Evolutionary conservation across 768 basidiomycete genomes (phyloP).

Genomic region (Steccherinum ochraceum): DNA sequence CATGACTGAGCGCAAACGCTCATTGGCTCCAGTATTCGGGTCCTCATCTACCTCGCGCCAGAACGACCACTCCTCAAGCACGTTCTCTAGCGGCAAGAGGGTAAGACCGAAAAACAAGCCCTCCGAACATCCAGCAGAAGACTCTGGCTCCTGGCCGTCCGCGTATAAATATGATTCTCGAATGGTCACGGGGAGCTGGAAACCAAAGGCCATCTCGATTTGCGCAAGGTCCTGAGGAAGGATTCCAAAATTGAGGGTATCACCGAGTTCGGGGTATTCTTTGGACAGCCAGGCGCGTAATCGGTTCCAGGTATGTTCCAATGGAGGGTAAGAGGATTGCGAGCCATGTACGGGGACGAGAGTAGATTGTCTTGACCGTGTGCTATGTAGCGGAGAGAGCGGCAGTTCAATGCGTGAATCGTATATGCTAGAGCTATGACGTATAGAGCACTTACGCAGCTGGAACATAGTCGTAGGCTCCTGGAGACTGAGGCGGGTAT

Average conservation of each 20-base stretch:
- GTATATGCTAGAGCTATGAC: conserved; percentile 5
- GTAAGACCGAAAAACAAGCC: conserved; percentile 95
- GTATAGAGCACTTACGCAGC: conserved; percentile 26
- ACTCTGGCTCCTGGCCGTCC: conserved; percentile 93
- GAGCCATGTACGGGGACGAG: conserved; percentile 65
- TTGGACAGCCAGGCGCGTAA: conserved; percentile 74
- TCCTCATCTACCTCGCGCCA: conserved; percentile 94
- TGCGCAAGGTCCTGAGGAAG: conserved; percentile 72
- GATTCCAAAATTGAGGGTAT: conserved; percentile 92
- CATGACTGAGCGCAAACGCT: conserved; percentile 68
- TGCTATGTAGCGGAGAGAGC: conserved; percentile 19
- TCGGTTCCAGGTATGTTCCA: conserved; percentile 79
- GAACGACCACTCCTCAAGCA: conserved; percentile 92
- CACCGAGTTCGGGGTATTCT: conserved; percentile 91
- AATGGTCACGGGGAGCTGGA: conserved; percentile 77
- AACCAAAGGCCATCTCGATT: conserved; percentile 81
- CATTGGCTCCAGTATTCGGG: conserved; percentile 77
- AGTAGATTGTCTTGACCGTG: conserved; percentile 43
- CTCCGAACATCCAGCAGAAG: conserved; percentile 78
- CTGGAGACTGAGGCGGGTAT: conserved; percentile 65
- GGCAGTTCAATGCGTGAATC: conserved; percentile 1
- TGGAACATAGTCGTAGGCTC: conserved; percentile 55
- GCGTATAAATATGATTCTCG: conserved; percentile 84
- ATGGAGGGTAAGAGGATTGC: conserved; percentile 62
- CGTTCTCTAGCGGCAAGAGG: conserved; percentile 88